Evolutionary conservation across 352 stramenopile species (phyloP), one percentile per base, ranked within the genome.

Genomic region (Phytopythium helicoides): DNA sequence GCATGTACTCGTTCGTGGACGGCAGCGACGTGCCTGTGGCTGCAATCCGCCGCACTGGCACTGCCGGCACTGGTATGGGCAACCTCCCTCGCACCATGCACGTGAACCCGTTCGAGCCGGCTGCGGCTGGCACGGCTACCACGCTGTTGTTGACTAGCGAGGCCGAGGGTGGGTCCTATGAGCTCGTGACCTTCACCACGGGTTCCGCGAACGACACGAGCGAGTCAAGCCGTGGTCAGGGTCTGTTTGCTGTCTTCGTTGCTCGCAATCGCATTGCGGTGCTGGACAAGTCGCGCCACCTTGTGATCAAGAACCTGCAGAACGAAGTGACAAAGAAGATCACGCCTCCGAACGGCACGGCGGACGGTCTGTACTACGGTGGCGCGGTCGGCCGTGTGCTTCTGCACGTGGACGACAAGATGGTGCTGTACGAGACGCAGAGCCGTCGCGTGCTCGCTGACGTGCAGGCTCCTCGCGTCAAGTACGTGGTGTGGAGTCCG

Each of bases 281-380:
- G 22, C 82, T 99, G 28, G 97, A 99, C 74, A 98, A 98, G 65
- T 95, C 81, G 56, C 79, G 84, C 23, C 82, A 99, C 71, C 98
- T 99, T 69, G 76, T 99, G 34, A 97, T 99, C 61, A 99, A 99
- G 78, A 99, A 99, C 73, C 89, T 99, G 52, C 89, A 98, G 64
- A 99, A 99, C 72, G 95, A 99, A 72, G 97, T 98, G 21, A 98
- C 94, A 23, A 99, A 99, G 77, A 95, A 96, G 66, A 93, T 99
- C 45, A 81, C 91, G 37, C 90, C 96, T n/a, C 97, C 97, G 5
- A 91, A 98, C 35, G 89, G 95, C 33, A 98, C 85, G 47, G 89
- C 97, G 7, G 96, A 99, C 52, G 87, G 85, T 25, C 73, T 99
- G 25, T 98, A 98, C 77, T 97, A 98, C 53, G 97, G 92, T 50